Evolutionary conservation across 345 rosid genomes (phyloP).

Genomic region (Draba incana): DNA sequence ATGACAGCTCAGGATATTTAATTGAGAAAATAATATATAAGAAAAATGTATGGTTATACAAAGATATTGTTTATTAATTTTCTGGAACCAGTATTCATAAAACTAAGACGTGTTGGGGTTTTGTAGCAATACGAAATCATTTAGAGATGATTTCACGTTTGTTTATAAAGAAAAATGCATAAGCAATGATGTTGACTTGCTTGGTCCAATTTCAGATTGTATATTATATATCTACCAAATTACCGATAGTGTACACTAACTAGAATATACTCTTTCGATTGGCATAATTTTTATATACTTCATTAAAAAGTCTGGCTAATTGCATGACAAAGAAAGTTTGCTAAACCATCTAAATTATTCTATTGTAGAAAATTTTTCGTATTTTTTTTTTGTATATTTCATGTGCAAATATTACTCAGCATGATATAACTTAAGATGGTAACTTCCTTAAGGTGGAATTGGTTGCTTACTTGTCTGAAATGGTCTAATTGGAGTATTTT

Average conservation of each 20-base stretch:
- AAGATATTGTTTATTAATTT: constrained; percentile 31
- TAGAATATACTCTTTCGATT: constrained; percentile 6
- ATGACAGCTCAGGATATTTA: constrained; percentile 17
- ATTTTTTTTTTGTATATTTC: too few species aligned
- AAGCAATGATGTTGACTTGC: constrained; percentile 30
- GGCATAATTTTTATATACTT: background rate
- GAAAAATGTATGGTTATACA: constrained; percentile 26
- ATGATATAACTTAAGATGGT: too few species aligned
- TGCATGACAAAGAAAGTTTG: constrained; percentile 15
- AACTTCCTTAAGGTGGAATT: too few species aligned
- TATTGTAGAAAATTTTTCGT: too few species aligned
- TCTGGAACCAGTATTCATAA: constrained; percentile 18
- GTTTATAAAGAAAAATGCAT: background rate
- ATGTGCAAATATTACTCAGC: too few species aligned
- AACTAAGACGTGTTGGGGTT: constrained; percentile 41
- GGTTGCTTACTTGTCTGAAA: too few species aligned
- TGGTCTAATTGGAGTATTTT: too few species aligned
- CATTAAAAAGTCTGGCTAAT: background rate
- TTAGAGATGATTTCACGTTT: constrained; percentile 19
- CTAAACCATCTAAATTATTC: too few species aligned
- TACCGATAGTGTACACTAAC: background rate
- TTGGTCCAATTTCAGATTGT: constrained; percentile 25
- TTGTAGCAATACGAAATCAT: constrained; percentile 21
- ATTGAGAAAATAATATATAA: constrained; percentile 19
- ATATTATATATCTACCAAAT: constrained; percentile 11